Percentiles rank a stretch among this genome's conserved stretches.
Conservation (phyloP, 805 yeast genomes). For the Saturnispora serradocipensis region DNA sequence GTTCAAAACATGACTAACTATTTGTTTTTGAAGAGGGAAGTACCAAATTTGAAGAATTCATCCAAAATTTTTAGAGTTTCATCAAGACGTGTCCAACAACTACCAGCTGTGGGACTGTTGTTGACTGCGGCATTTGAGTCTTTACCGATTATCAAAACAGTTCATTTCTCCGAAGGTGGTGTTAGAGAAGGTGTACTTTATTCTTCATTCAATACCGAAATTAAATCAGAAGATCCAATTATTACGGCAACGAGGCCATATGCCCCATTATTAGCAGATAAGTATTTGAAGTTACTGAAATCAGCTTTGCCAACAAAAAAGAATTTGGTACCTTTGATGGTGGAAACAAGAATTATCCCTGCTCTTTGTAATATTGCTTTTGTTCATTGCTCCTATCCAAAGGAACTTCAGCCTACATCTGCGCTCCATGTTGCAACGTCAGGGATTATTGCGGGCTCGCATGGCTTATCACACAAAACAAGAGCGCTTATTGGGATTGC, state of each 20-base stretch:
- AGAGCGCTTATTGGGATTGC: conserved; percentile 68
- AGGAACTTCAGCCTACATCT: conserved; percentile 67
- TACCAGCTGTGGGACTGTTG: conserved; percentile 61
- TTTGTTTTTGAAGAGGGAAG: conserved; percentile 37
- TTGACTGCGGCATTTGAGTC: conserved; percentile 55
- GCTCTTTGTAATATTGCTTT: conserved; percentile 69
- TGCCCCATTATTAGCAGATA: conserved; percentile 55
- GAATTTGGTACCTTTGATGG: conserved; percentile 46
- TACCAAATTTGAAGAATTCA: conserved; percentile 31
- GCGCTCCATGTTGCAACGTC: conserved; percentile 65
- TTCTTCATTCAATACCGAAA: conserved; percentile 46
- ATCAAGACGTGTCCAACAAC: conserved; percentile 53
- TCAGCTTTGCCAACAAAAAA: conserved; percentile 44
- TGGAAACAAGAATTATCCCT: conserved; percentile 51
- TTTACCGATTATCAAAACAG: conserved; percentile 49
- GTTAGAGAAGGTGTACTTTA: conserved; percentile 69
- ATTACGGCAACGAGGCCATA: conserved; percentile 62
- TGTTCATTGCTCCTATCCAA: conserved; percentile 68
- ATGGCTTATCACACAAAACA: conserved; percentile 64
- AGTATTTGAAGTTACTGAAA: conserved; percentile 43
- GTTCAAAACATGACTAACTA: conserved; percentile 44
- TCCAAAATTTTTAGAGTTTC: conserved; percentile 48
- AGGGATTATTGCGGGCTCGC: conserved; percentile 67
- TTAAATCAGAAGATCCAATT: conserved; percentile 60
- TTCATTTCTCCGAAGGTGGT: conserved; percentile 70